Evolutionary conservation across 306 rosid genomes (phyloP).

Genomic region (Purshia tridentata): DNA sequence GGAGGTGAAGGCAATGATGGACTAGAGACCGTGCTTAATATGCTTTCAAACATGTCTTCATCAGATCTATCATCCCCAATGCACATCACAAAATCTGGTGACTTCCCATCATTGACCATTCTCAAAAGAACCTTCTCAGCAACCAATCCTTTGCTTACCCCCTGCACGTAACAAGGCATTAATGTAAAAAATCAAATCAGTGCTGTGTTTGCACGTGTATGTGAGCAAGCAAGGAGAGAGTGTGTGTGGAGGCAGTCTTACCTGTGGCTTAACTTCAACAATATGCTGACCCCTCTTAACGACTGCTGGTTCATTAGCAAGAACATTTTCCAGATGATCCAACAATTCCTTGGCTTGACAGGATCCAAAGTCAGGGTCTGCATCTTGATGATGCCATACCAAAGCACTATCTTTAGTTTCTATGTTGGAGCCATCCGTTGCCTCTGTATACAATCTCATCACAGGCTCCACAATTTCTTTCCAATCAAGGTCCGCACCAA

Average conservation of each 20-base stretch:
- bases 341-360: constrained; percentile 80
- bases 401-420: constrained; percentile 74
- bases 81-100: constrained; percentile 81
- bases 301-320: constrained; percentile 72
- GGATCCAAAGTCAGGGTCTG: constrained; percentile 86
- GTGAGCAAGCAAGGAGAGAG: background rate
- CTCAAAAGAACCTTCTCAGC: constrained; percentile 58
- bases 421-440: constrained; percentile 79
- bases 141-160: constrained; percentile 77
- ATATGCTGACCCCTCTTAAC: constrained; percentile 74
- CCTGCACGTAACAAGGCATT: constrained; percentile 44
- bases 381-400: constrained; percentile 94
- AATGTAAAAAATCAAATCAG: background rate
- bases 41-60: constrained; percentile 88
- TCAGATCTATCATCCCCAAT: constrained; percentile 85
- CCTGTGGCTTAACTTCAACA: constrained; percentile 95
- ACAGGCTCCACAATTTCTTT: constrained; percentile 69
- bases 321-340: constrained; percentile 72
- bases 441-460: constrained; percentile 70
- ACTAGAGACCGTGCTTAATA: constrained; percentile 50
- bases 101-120: constrained; percentile 50
- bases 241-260: constrained; percentile 12
- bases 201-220: background rate
- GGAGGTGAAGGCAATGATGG: constrained; percentile 55
- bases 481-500: constrained; percentile 71